Conservation (phyloP, 140 eudicot genomes). For the Cichorium intybus region DNA sequence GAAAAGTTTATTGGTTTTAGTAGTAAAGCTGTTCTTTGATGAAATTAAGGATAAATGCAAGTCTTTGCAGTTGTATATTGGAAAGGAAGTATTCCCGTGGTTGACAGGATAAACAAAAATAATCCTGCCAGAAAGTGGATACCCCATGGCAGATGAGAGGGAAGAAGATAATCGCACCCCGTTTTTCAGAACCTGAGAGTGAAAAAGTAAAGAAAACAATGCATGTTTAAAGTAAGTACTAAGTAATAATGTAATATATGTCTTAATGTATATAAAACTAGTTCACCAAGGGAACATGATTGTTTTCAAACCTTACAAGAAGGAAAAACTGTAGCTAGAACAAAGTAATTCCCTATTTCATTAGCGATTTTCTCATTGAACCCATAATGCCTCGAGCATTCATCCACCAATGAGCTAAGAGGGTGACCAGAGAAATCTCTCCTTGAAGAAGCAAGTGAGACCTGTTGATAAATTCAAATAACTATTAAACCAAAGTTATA, state of each 20-base stretch:
- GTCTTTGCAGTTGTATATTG: slow-evolving; percentile 52
- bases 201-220: not conserved
- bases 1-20: slow-evolving; percentile 19
- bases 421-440: slow-evolving; percentile 33
- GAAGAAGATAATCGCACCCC: slow-evolving; percentile 68
- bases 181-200: slow-evolving; percentile 59
- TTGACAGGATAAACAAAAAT: slow-evolving; percentile 65
- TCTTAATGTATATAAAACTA: too few relatives aligned
- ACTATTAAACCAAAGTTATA: not conserved
- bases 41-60: slow-evolving; percentile 50
- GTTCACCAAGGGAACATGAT: not conserved
- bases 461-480: slow-evolving; percentile 43
- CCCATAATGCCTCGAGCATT: slow-evolving; percentile 47
- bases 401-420: slow-evolving; percentile 61
- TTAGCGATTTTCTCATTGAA: slow-evolving; percentile 33
- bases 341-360: slow-evolving; percentile 62
- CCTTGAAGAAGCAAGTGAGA: slow-evolving; percentile 62
- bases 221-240: not conserved
- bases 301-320: slow-evolving; percentile 66
- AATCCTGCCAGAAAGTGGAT: slow-evolving; percentile 64
- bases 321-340: slow-evolving; percentile 81
- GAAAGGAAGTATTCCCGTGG: slow-evolving; percentile 31
- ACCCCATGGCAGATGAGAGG: slow-evolving; percentile 76
- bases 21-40: slow-evolving; percentile 30
- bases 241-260: too few relatives aligned